phyloP scores from a whole-genome alignment of 2,329 filamentous ascomycete genomes.

The Ophiostoma sp. region DNA sequence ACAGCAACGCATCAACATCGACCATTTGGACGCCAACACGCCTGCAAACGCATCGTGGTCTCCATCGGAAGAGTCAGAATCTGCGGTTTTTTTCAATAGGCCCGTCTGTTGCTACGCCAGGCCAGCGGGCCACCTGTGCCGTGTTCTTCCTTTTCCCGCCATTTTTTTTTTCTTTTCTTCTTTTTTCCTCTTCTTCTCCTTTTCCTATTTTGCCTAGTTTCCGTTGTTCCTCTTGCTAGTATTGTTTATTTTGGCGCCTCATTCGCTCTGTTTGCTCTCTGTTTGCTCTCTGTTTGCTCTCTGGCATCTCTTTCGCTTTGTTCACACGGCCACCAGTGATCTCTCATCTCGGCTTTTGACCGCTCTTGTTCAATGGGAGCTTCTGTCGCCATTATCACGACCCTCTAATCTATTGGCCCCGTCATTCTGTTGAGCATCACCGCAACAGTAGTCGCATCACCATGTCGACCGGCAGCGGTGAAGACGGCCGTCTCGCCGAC shows the following conservation, averaged over 20 bases:
- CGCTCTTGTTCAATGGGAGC: neutral
- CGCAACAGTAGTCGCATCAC: neutral
- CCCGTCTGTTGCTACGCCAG: slow-evolving; percentile 10
- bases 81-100: neutral
- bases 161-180: slow-evolving; percentile 13
- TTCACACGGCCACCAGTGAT: neutral
- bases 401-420: neutral
- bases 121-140: slow-evolving; percentile 8
- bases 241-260: neutral
- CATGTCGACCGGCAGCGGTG: slow-evolving; percentile 25
- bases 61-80: neutral
- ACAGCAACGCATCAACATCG: slow-evolving; percentile 6
- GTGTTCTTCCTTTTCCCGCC: slow-evolving; percentile 1
- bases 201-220: neutral
- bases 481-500: slow-evolving; percentile 14
- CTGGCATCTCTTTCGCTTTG: neutral
- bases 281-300: neutral
- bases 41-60: slow-evolving; percentile 1
- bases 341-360: neutral
- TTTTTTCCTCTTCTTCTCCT: neutral
- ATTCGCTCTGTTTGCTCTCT: neutral
- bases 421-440: neutral
- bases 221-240: neutral
- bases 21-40: slow-evolving; percentile 5
- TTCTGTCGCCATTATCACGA: neutral